phyloP scores from a whole-genome alignment of 2,329 filamentous ascomycete species.

The Dendrostoma leiphaemia region DNA sequence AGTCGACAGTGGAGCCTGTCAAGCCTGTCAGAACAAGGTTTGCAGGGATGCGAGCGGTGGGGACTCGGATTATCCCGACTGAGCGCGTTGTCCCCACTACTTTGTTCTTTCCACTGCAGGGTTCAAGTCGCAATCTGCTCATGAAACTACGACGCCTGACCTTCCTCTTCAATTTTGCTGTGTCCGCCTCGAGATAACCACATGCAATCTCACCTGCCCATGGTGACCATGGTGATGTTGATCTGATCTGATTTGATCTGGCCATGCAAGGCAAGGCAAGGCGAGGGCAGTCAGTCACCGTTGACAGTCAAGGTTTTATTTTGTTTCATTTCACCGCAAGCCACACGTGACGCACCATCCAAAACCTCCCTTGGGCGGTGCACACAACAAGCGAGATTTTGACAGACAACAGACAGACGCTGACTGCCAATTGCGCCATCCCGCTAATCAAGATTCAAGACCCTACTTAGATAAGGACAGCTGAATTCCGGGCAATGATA shows the following conservation, averaged over 20 bases:
- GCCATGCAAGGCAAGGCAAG: too few relatives aligned
- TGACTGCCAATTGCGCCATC: not conserved
- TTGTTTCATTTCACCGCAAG: not conserved
- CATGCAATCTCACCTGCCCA: not conserved
- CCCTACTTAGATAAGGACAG: not conserved
- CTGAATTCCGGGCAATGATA: too few relatives aligned
- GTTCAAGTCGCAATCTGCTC: not conserved
- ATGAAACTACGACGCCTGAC: not conserved
- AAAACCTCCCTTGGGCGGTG: not conserved
- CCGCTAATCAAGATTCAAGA: not conserved
- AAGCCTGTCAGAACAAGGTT: too few relatives aligned
- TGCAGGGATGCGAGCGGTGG: too few relatives aligned
- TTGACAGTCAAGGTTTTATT: too few relatives aligned
- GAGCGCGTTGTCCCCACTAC: too few relatives aligned
- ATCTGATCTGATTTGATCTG: too few relatives aligned
- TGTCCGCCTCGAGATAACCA: not conserved
- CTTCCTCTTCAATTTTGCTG: not conserved
- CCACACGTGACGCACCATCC: too few relatives aligned
- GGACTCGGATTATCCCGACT: too few relatives aligned
- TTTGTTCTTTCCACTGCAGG: too few relatives aligned
- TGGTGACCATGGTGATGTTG: not conserved
- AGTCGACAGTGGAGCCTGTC: not conserved
- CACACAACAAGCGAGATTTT: not conserved
- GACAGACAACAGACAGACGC: not conserved
- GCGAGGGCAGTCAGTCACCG: too few relatives aligned